Evolutionary conservation across 2,329 filamentous ascomycete species (phyloP).

Genomic region (Verticillium dahliae): DNA sequence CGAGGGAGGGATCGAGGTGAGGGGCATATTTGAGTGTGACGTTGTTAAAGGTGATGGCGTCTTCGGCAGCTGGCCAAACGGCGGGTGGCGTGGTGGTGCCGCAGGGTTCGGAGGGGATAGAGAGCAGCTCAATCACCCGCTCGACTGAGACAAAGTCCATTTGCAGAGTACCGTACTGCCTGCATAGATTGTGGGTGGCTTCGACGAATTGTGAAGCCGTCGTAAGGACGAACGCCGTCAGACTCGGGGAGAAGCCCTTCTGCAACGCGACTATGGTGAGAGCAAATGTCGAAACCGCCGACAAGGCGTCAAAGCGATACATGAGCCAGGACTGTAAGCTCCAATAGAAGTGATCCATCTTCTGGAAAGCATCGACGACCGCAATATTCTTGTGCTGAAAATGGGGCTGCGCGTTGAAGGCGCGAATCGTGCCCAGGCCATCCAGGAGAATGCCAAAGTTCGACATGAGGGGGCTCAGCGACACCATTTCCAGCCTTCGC

Average conservation of each 20-base stretch:
- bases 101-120: slow-evolving; percentile 67
- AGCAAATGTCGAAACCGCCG: slow-evolving; percentile 65
- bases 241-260: slow-evolving; percentile 66
- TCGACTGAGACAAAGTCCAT: slow-evolving; percentile 92
- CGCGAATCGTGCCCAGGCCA: slow-evolving; percentile 78
- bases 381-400: slow-evolving; percentile 76
- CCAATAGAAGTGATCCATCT: slow-evolving; percentile 96
- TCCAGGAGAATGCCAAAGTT: slow-evolving; percentile 87
- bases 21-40: slow-evolving; percentile 77
- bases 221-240: slow-evolving; percentile 78
- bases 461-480: slow-evolving; percentile 79
- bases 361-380: slow-evolving; percentile 83
- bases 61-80: slow-evolving; percentile 66
- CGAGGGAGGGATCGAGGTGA: slow-evolving; percentile 66
- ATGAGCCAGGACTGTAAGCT: slow-evolving; percentile 79
- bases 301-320: slow-evolving; percentile 69
- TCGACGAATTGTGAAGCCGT: slow-evolving; percentile 63
- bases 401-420: slow-evolving; percentile 69
- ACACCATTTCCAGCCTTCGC: slow-evolving; percentile 81
- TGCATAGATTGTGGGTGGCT: slow-evolving; percentile 68
- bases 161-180: slow-evolving; percentile 75
- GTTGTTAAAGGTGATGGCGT: slow-evolving; percentile 68
- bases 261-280: slow-evolving; percentile 70
- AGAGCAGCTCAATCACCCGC: slow-evolving; percentile 73
- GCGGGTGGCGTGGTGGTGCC: slow-evolving; percentile 65